Percentiles rank a stretch among this genome's conserved stretches.
Conservation (phyloP, 2,329 filamentous ascomycete species). For the Fusarium nygamai region DNA sequence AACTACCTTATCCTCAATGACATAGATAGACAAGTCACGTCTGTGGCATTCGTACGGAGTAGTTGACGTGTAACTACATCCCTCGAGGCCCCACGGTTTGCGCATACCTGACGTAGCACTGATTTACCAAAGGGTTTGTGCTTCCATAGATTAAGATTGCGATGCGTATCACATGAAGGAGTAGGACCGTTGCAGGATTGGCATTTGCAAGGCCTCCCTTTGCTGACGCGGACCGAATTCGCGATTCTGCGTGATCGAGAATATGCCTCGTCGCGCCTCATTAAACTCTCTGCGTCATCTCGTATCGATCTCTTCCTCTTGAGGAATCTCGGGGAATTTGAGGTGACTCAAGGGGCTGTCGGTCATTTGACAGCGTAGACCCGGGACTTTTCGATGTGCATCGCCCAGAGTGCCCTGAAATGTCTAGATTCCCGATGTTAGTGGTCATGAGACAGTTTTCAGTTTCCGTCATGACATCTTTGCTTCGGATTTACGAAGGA, state of each 20-base stretch:
- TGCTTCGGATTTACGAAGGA: conserved; percentile 18
- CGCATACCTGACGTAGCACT: conserved; percentile 9
- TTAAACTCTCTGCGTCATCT: conserved; percentile 18
- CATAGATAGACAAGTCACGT: not conserved
- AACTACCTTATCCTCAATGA: not conserved
- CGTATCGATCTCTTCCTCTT: conserved; percentile 17
- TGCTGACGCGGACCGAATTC: conserved; percentile 29
- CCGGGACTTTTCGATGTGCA: conserved; percentile 3
- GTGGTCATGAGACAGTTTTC: conserved; percentile 1
- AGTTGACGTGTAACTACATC: not conserved
- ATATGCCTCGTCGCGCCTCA: conserved; percentile 20
- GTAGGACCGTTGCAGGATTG: conserved; percentile 2
- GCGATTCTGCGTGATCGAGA: conserved; percentile 26
- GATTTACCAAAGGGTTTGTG: conserved; percentile 1
- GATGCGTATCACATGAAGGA: conserved; percentile 15
- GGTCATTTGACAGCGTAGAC: conserved; percentile 26
- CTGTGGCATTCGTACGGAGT: not conserved
- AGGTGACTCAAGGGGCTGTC: conserved; percentile 4
- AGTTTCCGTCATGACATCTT: not conserved
- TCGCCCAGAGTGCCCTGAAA: not conserved
- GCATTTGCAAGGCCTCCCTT: conserved; percentile 15
- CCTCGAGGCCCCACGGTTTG: not conserved
- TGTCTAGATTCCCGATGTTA: not conserved
- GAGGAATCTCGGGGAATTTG: conserved; percentile 19
- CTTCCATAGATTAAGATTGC: conserved; percentile 19